A percentile compares a stretch with the other conserved stretches of the same genome.
Conservation (phyloP, 768 basidiomycete genomes). For the Auriscalpium microsporum region DNA sequence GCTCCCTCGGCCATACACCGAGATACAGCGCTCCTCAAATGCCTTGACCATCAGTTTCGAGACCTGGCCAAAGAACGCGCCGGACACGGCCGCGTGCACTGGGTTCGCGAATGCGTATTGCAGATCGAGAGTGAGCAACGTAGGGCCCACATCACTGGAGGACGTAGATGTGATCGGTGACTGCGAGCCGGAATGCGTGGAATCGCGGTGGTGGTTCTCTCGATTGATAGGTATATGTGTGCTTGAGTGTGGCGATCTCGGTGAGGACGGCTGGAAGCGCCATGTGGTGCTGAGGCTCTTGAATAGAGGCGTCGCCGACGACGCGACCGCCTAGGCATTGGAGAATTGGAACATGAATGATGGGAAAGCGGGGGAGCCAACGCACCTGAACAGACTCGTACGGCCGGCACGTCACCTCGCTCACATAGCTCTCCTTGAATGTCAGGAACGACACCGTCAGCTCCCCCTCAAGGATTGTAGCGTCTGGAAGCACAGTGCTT, state of each 20-base stretch:
- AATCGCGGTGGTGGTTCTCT: background rate
- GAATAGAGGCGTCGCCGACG: conserved; percentile 67
- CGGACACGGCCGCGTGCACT: conserved; percentile 73
- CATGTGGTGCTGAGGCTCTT: conserved; percentile 63
- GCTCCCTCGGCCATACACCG: conserved; percentile 52
- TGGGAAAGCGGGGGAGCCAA: conserved; percentile 8
- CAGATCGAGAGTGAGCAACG: conserved; percentile 78
- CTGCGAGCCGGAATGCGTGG: background rate
- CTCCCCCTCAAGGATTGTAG: conserved; percentile 66
- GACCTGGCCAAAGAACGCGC: conserved; percentile 79
- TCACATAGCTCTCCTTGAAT: conserved; percentile 82
- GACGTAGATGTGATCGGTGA: background rate
- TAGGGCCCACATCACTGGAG: conserved; percentile 37
- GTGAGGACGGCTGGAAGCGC: conserved; percentile 57
- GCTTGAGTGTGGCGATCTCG: conserved; percentile 32
- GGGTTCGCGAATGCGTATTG: conserved; percentile 84
- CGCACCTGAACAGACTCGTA: conserved; percentile 72
- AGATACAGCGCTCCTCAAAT: conserved; percentile 77
- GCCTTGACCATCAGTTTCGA: conserved; percentile 86
- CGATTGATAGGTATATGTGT: background rate
- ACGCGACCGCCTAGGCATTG: conserved; percentile 53
- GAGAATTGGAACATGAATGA: conserved; percentile 6
- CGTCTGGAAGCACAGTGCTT: conserved; percentile 21
- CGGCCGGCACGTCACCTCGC: conserved; percentile 74
- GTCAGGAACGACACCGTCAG: conserved; percentile 82